phyloP scores from a whole-genome alignment of 1,139 yeast species.

The Entelexis paramagnoliae region DNA sequence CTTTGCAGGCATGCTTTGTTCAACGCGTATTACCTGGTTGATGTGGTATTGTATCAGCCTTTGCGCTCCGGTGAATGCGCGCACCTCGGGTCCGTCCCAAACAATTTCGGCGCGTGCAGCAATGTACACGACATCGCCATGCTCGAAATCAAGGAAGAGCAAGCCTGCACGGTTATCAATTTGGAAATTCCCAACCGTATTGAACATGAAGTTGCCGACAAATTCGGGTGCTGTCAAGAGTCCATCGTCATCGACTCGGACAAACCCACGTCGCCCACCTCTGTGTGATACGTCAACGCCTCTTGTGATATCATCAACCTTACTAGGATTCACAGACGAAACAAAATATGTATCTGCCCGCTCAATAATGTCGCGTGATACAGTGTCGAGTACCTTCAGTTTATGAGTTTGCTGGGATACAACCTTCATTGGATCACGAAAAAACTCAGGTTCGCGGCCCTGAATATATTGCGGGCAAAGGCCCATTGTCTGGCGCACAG shows the following conservation, averaged over 20 bases:
- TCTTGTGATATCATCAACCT: neutral
- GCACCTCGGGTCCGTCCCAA: neutral
- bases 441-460: neutral
- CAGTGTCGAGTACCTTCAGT: neutral
- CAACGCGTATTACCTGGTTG: neutral
- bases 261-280: neutral
- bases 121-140: neutral
- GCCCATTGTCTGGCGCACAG: neutral
- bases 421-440: neutral
- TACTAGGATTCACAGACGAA: neutral
- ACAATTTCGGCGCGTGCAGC: neutral
- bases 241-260: neutral
- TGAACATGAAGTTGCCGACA: neutral
- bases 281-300: neutral
- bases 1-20: neutral
- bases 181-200: neutral
- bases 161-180: neutral
- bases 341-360: neutral
- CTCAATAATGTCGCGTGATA: neutral
- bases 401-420: neutral
- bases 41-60: neutral
- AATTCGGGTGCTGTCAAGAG: neutral
- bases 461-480: neutral
- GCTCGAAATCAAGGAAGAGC: neutral
- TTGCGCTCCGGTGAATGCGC: neutral